Evolutionary conservation across 805 yeast species (phyloP), one percentile per base, ranked within the genome.

Genomic region (Vanderwaltozyma polyspora): DNA sequence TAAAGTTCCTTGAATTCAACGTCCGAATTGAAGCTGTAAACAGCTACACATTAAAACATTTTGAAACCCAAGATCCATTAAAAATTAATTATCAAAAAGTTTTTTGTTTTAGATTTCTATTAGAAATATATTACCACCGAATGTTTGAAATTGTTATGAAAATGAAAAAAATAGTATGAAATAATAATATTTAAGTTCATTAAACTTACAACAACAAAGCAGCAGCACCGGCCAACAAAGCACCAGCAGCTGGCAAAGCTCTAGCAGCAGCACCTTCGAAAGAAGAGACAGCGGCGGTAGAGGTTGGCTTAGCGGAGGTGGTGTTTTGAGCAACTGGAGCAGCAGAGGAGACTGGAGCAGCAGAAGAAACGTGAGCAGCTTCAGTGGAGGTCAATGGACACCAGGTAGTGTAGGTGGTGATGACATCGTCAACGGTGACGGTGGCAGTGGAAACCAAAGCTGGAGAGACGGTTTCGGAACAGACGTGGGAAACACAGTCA

Each of bases 221-320:
- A 48, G 66, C 68, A 41, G 61, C 63, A 64, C 70, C 70, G 41
- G 70, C 70, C 37, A 66, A 54, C 44, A 64, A 52, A 50, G 68
- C 69, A 52, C 68, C 68, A 44, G 60, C 66, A 50, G 68, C 67
- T 60, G 68, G 68, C 40, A 60, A 55, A 40, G 64, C 64, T 51
- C 52, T 59, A 36, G 49, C 67, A 44, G 69, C 71, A 45, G 63
- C 70, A 62, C 64, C 68, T 41, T 57, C 52, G 61, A 44, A 62
- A 35, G 63, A 42, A 37, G 64, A 35, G 36, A 43, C 32, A 21
- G 55, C 51, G 28, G 48, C 47, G 38, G 57, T 41, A 33, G 52
- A 51, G 31, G 49, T 46, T 19, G 37, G 29, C 17, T 28, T 28
- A 29, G 34, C 25, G 38, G 38, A 29, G 11, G 43, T 26, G 21